A percentile compares a stretch with the other conserved stretches of the same genome.
Conservation (phyloP, 1,284 basidiomycete species). For the Prillingera fragicola region DNA sequence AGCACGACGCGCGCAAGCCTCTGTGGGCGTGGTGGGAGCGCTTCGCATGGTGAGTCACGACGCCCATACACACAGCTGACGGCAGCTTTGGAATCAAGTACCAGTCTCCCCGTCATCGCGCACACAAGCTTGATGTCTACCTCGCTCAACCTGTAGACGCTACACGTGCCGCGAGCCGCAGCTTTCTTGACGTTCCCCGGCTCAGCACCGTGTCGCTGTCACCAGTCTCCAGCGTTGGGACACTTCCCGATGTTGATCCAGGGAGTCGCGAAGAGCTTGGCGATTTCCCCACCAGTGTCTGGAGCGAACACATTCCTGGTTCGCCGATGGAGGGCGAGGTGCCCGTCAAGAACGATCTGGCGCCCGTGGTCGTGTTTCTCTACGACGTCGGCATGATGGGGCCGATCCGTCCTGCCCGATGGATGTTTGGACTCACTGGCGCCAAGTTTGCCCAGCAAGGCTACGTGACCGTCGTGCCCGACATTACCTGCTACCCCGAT, state of each 20-base stretch:
- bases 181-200: background rate
- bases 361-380: conserved; percentile 23
- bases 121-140: conserved; percentile 15
- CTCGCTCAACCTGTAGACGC: conserved; percentile 9
- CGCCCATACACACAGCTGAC: background rate
- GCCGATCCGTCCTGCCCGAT: conserved; percentile 15
- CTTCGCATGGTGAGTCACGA: conserved; percentile 14
- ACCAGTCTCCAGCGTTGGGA: conserved; percentile 7
- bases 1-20: background rate
- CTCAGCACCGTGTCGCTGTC: conserved; percentile 4
- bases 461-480: conserved; percentile 24
- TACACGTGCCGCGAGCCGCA: too few species aligned
- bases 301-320: conserved; percentile 13
- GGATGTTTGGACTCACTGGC: conserved; percentile 22
- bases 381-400: conserved; percentile 26
- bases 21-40: conserved; percentile 12
- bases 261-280: conserved; percentile 8
- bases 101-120: conserved; percentile 2
- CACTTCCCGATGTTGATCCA: conserved; percentile 15
- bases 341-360: conserved; percentile 3
- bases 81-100: conserved; percentile 13
- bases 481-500: conserved; percentile 24
- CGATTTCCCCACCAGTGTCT: conserved; percentile 12
- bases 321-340: conserved; percentile 5
- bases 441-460: conserved; percentile 23